Percentiles rank a stretch among this genome's conserved stretches.
phyloP scores from a whole-genome alignment of 441 rosid genomes.

The Raphanus hybrid region DNA sequence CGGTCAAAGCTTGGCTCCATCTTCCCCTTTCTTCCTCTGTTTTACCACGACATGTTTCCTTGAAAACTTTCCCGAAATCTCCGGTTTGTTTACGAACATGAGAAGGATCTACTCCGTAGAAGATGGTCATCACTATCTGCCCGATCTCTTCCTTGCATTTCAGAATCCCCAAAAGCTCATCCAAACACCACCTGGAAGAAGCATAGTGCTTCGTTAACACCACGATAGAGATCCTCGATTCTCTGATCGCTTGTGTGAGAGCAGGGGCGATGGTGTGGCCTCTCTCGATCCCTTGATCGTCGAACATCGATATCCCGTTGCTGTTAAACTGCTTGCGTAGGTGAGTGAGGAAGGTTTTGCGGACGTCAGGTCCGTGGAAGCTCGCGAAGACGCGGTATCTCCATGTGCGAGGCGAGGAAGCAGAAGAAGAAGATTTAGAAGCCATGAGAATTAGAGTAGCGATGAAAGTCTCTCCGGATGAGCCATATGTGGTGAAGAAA shows the following conservation, averaged over 20 bases:
- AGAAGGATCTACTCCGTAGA: constrained; percentile 14
- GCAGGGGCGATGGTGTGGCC: background rate
- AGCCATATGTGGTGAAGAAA: background rate
- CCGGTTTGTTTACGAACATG: constrained; percentile 19
- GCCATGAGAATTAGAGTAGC: constrained; percentile 10
- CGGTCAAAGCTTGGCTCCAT: constrained; percentile 13
- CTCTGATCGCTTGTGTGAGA: background rate
- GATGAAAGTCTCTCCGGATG: background rate
- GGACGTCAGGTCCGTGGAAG: constrained; percentile 33
- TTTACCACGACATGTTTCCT: background rate
- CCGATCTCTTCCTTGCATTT: constrained; percentile 6
- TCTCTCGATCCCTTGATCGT: constrained; percentile 30
- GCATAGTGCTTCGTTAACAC: constrained; percentile 14
- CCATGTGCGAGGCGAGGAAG: background rate
- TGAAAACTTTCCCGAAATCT: background rate
- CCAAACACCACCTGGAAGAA: constrained; percentile 30
- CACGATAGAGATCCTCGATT: constrained; percentile 25
- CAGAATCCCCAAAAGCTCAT: constrained; percentile 14
- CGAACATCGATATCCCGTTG: constrained; percentile 29
- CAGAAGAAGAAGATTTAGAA: background rate
- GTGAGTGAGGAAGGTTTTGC: constrained; percentile 20
- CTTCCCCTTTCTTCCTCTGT: background rate
- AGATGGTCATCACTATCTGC: constrained; percentile 21
- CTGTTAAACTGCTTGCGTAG: constrained; percentile 2
- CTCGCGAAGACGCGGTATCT: constrained; percentile 25